Base-by-base conservation (phyloP, 768 basidiomycete species). In the Hydnum rufescens region DNA sequence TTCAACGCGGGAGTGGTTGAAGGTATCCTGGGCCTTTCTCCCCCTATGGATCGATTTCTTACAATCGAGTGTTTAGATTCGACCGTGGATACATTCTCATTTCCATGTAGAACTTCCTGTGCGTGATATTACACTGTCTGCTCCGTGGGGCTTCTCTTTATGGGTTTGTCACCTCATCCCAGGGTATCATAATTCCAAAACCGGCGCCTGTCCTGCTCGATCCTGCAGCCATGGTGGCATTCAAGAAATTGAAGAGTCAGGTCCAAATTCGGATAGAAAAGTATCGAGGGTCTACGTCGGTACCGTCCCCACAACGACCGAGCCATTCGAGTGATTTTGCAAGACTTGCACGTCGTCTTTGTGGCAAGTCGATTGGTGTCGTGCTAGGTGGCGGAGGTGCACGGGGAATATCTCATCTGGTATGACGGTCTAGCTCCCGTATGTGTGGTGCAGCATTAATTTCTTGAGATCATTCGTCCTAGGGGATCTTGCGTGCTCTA, bases 371-470 rank as follows among this genome's bases (percentile, higher is more conserved):
- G 4, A 83, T 97, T 54, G 95, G 92, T 1, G 68, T 99, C 42
- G 90, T 97, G 4, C 74, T 99, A 1, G 95, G 95, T 19, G 95
- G 95, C 4, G 95, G 95, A n/a, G 95, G 95, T 18, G 95, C 92
- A 16, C 74, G 95, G 39, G 95, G 82, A n/a, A 70, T 83, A 42
- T 74, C 79, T 0, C 82, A 85, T 62, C 65, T 84, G 43, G 75
- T 77, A 56, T 49, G 70, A 60, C 22, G 23, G 18, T 22, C 23
- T 4, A 8, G 34, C 34, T 39, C 0, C 44, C 13, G 8, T 47
- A 25, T 16, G 44, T 26, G 13, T 13, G 1, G 13, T 8, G 25
- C 44, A 8, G 8, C 13, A 16, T 32, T 8, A 16, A 16, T n/a
- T n/a, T n/a, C n/a, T n/a, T n/a, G n/a, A n/a, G n/a, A n/a, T n/a